These are phyloP conservation scores for Saturnispora silvae DNA, from an alignment of 805 yeast species.

Conservation along the genomic window DNA sequence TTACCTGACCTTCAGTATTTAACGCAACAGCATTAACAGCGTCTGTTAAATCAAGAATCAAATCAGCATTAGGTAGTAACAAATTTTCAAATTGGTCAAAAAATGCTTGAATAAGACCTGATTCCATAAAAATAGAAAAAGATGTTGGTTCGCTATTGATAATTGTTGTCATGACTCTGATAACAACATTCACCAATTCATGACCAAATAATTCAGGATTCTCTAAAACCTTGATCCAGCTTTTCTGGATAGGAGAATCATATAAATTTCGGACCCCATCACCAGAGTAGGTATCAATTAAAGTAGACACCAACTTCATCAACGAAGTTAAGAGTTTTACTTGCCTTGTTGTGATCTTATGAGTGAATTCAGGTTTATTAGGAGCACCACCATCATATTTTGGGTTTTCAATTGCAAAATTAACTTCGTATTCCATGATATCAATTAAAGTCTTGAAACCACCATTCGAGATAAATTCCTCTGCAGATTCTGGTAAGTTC, in stretches of 20 bases:
- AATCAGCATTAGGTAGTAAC: constrained; percentile 45
- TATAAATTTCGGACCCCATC: constrained; percentile 77
- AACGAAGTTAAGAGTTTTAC: constrained; percentile 47
- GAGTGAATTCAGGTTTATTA: constrained; percentile 39
- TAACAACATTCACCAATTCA: constrained; percentile 44
- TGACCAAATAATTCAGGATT: constrained; percentile 59
- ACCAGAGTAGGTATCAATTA: constrained; percentile 66
- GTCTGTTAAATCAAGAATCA: constrained; percentile 56
- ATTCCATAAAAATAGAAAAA: constrained; percentile 67
- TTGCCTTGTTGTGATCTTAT: constrained; percentile 48
- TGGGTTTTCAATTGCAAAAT: constrained; percentile 51
- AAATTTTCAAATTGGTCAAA: constrained; percentile 46
- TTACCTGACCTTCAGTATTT: constrained; percentile 58
- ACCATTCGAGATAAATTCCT: constrained; percentile 51
- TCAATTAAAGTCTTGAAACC: constrained; percentile 60
- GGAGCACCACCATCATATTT: constrained; percentile 44
- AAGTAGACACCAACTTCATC: constrained; percentile 50
- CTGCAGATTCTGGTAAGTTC: constrained; percentile 39
- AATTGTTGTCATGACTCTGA: constrained; percentile 57
- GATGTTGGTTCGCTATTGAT: constrained; percentile 90
- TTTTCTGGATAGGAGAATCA: constrained; percentile 66
- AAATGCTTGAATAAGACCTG: constrained; percentile 57
- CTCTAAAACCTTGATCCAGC: constrained; percentile 47
- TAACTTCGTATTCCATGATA: constrained; percentile 52
- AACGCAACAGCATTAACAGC: constrained; percentile 75